These are phyloP conservation scores for Lecanoromycetidae sp. DNA, from an alignment of 2,329 filamentous ascomycete species.

Conservation along the genomic window DNA sequence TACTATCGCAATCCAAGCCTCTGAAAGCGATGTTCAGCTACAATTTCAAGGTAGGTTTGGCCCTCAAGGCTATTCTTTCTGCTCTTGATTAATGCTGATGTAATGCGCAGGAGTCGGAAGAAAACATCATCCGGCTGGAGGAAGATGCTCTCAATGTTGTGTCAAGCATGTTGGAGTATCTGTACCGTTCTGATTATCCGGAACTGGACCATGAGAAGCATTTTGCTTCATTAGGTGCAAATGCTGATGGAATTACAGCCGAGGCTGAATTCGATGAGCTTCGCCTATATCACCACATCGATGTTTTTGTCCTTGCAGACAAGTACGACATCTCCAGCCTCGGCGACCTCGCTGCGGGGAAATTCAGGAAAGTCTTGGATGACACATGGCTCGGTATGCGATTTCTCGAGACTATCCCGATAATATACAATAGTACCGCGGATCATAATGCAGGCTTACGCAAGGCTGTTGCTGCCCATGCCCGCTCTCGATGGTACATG, in stretches of 20 bases:
- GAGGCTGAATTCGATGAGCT: not conserved
- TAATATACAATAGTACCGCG: not conserved
- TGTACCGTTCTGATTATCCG: not conserved
- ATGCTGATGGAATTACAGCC: not conserved
- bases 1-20: conserved; percentile 6
- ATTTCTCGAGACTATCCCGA: not conserved
- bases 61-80: not conserved
- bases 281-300: not conserved
- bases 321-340: conserved; percentile 1
- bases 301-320: conserved; percentile 4
- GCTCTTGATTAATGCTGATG: not conserved
- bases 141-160: not conserved
- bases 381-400: not conserved
- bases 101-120: not conserved
- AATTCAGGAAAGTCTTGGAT: not conserved
- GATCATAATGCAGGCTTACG: not conserved
- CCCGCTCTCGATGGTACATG: not conserved
- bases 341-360: not conserved
- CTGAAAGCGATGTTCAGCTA: conserved; percentile 1
- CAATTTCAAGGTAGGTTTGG: not conserved
- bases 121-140: not conserved
- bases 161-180: not conserved
- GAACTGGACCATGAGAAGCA: too few relatives aligned
- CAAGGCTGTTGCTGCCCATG: not conserved
- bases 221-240: too few relatives aligned